These are phyloP conservation scores for Vitis riparia DNA, from an alignment of 164 flowering plant species.

Conservation along the genomic window DNA sequence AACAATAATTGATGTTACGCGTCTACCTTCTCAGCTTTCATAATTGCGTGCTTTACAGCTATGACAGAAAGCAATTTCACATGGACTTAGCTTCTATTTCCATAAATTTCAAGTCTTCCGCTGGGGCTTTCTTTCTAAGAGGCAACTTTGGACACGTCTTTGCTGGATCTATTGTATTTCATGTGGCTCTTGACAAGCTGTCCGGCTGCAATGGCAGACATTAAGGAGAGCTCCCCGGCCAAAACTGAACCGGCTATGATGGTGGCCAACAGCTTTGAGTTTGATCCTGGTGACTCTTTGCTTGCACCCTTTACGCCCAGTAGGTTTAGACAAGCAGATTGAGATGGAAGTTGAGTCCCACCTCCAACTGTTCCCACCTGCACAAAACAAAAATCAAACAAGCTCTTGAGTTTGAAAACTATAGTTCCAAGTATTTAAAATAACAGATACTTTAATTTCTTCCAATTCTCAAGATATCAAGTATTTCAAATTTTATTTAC, in stretches of 20 bases:
- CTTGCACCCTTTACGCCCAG: conserved; percentile 86
- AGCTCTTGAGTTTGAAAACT: not conserved
- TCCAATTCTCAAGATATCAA: too few species aligned
- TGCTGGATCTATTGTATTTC: conserved; percentile 88
- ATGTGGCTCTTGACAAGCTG: conserved; percentile 89
- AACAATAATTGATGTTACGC: not conserved
- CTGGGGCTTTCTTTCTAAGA: conserved; percentile 11
- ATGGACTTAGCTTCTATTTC: not conserved
- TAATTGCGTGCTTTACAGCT: conserved; percentile 2
- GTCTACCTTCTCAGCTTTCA: not conserved
- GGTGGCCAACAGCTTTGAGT: conserved; percentile 64
- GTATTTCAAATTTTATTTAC: too few species aligned
- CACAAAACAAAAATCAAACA: not conserved
- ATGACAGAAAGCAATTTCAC: not conserved
- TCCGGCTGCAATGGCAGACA: conserved; percentile 83
- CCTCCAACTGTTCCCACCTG: conserved; percentile 93
- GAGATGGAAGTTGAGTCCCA: conserved; percentile 86
- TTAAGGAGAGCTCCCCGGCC: conserved; percentile 83
- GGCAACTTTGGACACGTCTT: conserved; percentile 42
- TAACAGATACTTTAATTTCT: too few species aligned
- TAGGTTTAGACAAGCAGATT: conserved; percentile 80
- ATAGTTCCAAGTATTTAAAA: too few species aligned
- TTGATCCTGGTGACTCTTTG: conserved; percentile 69
- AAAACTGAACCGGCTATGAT: conserved; percentile 78
- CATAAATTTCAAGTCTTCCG: not conserved